These are phyloP conservation scores for Pichia occidentalis DNA, from an alignment of 805 yeast genomes.

Conservation along the genomic window DNA sequence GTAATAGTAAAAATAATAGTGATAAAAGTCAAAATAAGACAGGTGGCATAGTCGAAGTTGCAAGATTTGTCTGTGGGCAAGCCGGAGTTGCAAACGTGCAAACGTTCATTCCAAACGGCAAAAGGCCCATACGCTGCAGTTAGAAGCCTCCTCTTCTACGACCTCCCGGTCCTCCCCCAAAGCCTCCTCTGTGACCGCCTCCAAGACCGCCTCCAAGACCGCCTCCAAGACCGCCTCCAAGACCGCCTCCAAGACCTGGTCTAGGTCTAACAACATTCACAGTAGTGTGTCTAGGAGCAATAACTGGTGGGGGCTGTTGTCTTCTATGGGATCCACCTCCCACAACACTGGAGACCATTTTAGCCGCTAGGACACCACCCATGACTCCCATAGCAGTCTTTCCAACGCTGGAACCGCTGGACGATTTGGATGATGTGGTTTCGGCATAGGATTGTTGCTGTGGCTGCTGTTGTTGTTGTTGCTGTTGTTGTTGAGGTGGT, in stretches of 20 bases:
- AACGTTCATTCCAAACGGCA: too few relatives aligned
- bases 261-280: too few relatives aligned
- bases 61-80: too few relatives aligned
- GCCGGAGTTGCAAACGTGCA: too few relatives aligned
- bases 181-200: conserved; percentile 4
- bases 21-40: too few relatives aligned
- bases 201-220: not conserved
- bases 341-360: not conserved
- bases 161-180: conserved; percentile 2
- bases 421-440: not conserved
- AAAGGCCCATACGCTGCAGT: too few relatives aligned
- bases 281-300: too few relatives aligned
- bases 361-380: conserved; percentile 9
- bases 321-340: not conserved
- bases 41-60: too few relatives aligned
- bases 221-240: conserved; percentile 3
- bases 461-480: not conserved
- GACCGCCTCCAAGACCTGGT: too few relatives aligned
- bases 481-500: not conserved
- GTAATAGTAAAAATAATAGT: too few relatives aligned
- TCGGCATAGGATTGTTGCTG: not conserved
- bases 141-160: conserved; percentile 2
- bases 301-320: not conserved
- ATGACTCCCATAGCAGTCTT: conserved; percentile 9
- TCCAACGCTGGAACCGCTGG: conserved; percentile 1